Evolutionary conservation across 305 asterid species (phyloP).

Genomic region (Striga hermonthica): DNA sequence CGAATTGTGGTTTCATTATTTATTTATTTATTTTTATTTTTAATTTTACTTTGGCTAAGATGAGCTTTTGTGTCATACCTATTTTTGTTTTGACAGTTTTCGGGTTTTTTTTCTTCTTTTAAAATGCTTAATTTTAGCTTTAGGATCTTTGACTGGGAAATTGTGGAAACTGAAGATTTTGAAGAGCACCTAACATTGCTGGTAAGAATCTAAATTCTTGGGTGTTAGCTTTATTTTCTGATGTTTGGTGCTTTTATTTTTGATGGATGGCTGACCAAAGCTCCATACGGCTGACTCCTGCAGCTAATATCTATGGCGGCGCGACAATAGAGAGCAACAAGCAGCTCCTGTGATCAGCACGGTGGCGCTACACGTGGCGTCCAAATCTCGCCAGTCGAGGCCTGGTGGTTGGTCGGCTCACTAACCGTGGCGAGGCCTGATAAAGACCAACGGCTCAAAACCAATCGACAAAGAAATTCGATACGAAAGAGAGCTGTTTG

Average conservation of each 20-base stretch:
- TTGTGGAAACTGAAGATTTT: constrained; percentile 75
- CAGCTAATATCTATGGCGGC: no score
- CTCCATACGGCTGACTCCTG: no score
- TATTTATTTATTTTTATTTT: neutral
- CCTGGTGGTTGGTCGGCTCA: no score
- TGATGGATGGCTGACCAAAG: no score
- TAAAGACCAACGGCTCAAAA: no score
- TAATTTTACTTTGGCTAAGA: neutral
- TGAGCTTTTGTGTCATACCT: neutral
- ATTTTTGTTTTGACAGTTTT: neutral
- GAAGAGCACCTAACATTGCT: constrained; percentile 77
- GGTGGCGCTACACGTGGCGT: no score
- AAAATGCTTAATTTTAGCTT: constrained; percentile 48
- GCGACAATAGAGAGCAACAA: no score
- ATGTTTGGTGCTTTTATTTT: neutral
- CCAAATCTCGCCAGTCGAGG: no score
- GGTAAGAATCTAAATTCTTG: constrained; percentile 35
- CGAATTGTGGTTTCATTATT: neutral
- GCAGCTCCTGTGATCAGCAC: no score
- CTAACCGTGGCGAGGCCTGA: no score
- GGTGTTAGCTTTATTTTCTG: neutral
- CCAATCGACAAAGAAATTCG: no score
- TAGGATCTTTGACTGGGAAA: constrained; percentile 85
- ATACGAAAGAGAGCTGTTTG: no score
- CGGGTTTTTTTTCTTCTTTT: neutral